Percentiles rank a stretch among this genome's conserved stretches.
Conservation (phyloP, 176 grass and related monocot genomes). For the Carex myosuroides region DNA sequence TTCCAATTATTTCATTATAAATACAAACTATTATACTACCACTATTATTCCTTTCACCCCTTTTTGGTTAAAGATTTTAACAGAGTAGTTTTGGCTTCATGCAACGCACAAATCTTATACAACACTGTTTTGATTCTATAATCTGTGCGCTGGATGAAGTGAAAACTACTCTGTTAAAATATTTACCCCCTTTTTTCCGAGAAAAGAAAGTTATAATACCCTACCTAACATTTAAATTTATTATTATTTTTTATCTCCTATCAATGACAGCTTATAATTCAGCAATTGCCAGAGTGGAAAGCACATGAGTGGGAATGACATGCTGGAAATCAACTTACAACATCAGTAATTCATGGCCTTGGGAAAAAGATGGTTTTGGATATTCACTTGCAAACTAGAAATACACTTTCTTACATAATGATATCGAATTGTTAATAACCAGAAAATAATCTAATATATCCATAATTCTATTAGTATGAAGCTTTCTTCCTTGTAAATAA, state of each 20-base stretch:
- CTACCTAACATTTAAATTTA: not conserved
- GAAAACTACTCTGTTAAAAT: not conserved
- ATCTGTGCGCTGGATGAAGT: too few relatives aligned
- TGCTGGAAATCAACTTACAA: not conserved
- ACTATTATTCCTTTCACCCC: not conserved
- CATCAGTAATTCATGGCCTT: not conserved
- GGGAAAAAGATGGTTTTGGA: not conserved
- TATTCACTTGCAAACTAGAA: not conserved
- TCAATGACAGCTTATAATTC: constrained; percentile 63
- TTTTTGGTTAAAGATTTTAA: too few relatives aligned
- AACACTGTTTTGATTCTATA: too few relatives aligned
- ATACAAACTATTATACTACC: not conserved
- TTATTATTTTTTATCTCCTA: not conserved
- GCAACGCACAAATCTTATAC: too few relatives aligned
- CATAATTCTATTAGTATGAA: not conserved
- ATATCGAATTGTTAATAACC: not conserved
- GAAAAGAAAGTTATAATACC: not conserved
- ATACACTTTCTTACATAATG: not conserved
- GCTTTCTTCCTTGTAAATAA: not conserved
- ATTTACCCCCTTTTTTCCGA: not conserved
- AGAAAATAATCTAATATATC: constrained; percentile 13
- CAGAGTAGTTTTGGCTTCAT: too few relatives aligned
- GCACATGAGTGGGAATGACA: constrained; percentile 65
- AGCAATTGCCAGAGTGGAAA: constrained; percentile 91
- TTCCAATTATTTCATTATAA: not conserved